Evolutionary conservation across 23 red algal genomes (phyloP), one percentile per base, ranked within the genome.

Genomic region (Gracilaria domingensis): DNA sequence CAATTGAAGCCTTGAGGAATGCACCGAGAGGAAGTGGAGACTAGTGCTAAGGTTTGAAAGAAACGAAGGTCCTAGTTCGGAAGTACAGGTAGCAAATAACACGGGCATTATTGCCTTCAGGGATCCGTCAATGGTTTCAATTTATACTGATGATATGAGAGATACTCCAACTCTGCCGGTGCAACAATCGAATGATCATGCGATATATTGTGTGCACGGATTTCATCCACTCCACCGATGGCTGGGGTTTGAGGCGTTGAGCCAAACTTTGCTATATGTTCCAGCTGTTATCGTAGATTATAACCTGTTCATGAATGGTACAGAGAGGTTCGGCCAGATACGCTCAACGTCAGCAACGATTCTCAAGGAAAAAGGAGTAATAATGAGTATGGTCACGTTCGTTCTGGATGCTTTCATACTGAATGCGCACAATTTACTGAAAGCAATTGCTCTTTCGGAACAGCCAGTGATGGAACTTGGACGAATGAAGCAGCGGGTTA

Each of bases 301-400:
- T 23, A 79, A 51, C 36, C 24, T 79, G 38, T 56, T 54, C 37
- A 79, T 79, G 75, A 79, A 79, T 56, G 33, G 35, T 4, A 9
- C 51, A 14, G 75, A 79, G 5, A 11, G 42, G 42, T 45, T 45
- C 42, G 42, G 11, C 11, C 42, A 45, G 11, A 7, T 45, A 7
- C 42, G 42, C 42, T 45, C 42, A 45, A 45, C 42, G 5, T 45
- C 5, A 7, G 42, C 42, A 45, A 45, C 42, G 42, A 11, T 45
- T 7, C 42, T 4, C 4, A 45, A 7, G 11, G 42, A 45, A 11
- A 45, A 45, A 11, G 5, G 42, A 4, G 42, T 45, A 7, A 45
- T 11, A 45, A 45, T 45, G 42, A 45, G 42, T 11, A 45, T 45
- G 4, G 42, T 45, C 5, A 45, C 42, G 4, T 45, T 45, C 11